phyloP scores from a whole-genome alignment of 345 rosid genomes.

The Geranium brycei region DNA sequence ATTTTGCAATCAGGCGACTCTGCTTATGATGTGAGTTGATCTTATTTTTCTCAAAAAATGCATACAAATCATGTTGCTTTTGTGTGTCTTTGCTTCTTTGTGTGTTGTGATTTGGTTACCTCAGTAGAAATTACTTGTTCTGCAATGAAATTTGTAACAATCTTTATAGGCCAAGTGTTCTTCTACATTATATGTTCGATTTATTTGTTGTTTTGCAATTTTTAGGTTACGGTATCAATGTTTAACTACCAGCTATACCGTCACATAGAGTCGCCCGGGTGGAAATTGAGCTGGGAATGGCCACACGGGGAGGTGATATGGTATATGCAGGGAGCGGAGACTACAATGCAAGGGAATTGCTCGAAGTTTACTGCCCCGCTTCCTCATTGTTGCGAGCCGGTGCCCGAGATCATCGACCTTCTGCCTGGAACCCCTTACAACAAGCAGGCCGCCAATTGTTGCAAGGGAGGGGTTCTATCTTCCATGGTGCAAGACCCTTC shows the following conservation, averaged over 20 bases:
- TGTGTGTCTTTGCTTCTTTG: too few species aligned
- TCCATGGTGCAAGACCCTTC: constrained; percentile 47
- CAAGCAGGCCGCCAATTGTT: constrained; percentile 46
- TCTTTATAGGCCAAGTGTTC: too few species aligned
- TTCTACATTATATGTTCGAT: background rate
- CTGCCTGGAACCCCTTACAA: constrained; percentile 55
- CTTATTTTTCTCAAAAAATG: too few species aligned
- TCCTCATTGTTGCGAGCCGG: constrained; percentile 61
- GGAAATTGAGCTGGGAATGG: constrained; percentile 77
- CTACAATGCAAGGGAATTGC: constrained; percentile 84
- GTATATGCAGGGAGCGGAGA: constrained; percentile 67
- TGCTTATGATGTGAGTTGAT: background rate
- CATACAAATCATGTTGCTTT: too few species aligned
- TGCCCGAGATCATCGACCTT: constrained; percentile 57
- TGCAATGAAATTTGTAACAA: too few species aligned
- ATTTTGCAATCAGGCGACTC: background rate
- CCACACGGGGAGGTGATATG: constrained; percentile 47
- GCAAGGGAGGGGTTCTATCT: constrained; percentile 63
- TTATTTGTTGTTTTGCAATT: background rate
- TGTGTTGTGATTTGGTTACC: too few species aligned
- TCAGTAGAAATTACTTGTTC: too few species aligned
- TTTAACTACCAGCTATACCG: constrained; percentile 56
- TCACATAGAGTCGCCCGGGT: constrained; percentile 69
- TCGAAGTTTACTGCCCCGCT: constrained; percentile 26
- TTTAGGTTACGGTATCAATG: constrained; percentile 44